Conservation (phyloP, 192 early-diverging fungal genomes). For the Bifiguratus adelaidae region DNA sequence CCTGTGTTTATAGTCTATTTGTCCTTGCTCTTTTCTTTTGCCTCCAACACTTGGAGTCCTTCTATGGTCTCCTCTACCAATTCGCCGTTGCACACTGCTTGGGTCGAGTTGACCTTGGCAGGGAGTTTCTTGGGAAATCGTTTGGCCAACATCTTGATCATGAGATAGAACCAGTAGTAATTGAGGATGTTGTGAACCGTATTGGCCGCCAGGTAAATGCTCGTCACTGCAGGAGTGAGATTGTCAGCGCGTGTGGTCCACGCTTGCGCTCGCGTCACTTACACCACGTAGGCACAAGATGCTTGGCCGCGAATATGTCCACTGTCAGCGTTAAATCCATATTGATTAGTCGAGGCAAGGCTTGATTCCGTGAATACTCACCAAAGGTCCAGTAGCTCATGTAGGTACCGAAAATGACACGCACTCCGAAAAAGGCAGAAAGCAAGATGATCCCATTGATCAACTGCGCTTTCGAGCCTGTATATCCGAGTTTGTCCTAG, state of each 20-base stretch:
- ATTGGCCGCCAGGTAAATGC: constrained; percentile 42
- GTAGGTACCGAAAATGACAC: constrained; percentile 66
- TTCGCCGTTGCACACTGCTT: too few relatives aligned
- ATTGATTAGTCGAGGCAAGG: not conserved
- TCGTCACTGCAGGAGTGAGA: constrained; percentile 11
- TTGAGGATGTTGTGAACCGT: constrained; percentile 52
- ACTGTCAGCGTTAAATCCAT: not conserved
- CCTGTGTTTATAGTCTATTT: too few relatives aligned
- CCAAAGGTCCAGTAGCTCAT: constrained; percentile 55
- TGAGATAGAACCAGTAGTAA: constrained; percentile 43
- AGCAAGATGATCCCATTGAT: constrained; percentile 76
- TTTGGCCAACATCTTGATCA: constrained; percentile 30
- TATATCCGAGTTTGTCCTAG: constrained; percentile 81
- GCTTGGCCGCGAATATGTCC: constrained; percentile 8
- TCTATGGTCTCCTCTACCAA: too few relatives aligned
- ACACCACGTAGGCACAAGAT: constrained; percentile 11
- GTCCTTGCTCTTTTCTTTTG: too few relatives aligned
- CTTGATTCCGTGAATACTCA: constrained; percentile 12
- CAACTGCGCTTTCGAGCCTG: constrained; percentile 64
- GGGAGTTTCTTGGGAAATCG: too few relatives aligned
- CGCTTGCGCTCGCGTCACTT: too few relatives aligned
- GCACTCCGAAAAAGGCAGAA: constrained; percentile 55
- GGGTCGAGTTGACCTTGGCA: not conserved
- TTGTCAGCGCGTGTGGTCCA: not conserved
- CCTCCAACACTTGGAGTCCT: too few relatives aligned